Evolutionary conservation across 2,329 filamentous ascomycete genomes (phyloP).

Genomic region (Clarireedia homoeocarpa): DNA sequence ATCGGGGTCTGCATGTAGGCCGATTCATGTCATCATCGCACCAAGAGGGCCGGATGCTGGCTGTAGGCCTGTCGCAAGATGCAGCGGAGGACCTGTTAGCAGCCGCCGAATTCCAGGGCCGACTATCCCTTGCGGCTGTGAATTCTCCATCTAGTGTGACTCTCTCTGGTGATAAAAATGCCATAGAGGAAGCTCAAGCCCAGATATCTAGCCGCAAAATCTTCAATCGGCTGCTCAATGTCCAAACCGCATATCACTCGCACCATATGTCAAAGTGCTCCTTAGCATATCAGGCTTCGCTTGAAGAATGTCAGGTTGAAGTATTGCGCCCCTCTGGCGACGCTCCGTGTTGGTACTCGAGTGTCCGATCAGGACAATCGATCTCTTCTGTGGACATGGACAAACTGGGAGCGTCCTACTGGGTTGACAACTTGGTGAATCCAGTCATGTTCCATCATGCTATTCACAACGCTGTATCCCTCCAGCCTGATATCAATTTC

Average conservation of each 20-base stretch:
- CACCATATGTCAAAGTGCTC: slow-evolving; percentile 18
- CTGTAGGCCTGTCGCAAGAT: slow-evolving; percentile 16
- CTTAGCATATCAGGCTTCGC: too few relatives aligned
- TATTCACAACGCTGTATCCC: neutral
- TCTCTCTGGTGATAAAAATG: slow-evolving; percentile 21
- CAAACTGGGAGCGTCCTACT: too few relatives aligned
- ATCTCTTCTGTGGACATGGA: neutral
- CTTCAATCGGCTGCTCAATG: slow-evolving; percentile 16
- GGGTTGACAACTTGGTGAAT: slow-evolving; percentile 29
- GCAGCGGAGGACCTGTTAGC: slow-evolving; percentile 15
- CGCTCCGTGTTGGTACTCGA: slow-evolving; percentile 26
- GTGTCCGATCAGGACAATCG: neutral
- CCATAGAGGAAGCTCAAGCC: slow-evolving; percentile 9
- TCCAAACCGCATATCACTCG: slow-evolving; percentile 25
- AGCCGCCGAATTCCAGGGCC: neutral
- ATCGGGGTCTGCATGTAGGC: slow-evolving; percentile 10
- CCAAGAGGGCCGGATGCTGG: slow-evolving; percentile 22
- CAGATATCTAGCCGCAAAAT: slow-evolving; percentile 4
- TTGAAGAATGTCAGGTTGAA: too few relatives aligned
- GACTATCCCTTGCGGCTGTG: slow-evolving; percentile 24
- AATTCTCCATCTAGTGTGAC: slow-evolving; percentile 25
- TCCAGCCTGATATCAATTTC: slow-evolving; percentile 1
- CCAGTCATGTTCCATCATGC: slow-evolving; percentile 7
- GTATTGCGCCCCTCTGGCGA: too few relatives aligned
- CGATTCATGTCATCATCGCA: slow-evolving; percentile 7